Evolutionary conservation across 2,329 filamentous ascomycete species (phyloP).

Genomic region (Pseudogymnoascus sp.): DNA sequence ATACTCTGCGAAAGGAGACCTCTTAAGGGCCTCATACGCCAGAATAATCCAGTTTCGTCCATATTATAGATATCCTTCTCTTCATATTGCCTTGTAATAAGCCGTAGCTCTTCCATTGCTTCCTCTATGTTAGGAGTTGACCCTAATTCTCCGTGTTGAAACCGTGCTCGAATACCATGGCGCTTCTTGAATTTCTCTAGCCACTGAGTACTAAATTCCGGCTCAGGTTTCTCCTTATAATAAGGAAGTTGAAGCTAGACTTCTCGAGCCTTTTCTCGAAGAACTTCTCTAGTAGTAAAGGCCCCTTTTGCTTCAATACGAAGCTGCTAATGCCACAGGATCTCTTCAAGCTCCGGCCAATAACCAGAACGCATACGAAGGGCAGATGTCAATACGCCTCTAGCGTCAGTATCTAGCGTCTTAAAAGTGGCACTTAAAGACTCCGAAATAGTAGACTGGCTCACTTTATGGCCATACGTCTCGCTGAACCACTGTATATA

Average conservation of each 20-base stretch:
- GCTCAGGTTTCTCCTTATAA: slow-evolving; percentile 13
- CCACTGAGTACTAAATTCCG: slow-evolving; percentile 19
- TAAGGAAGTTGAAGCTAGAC: slow-evolving; percentile 15
- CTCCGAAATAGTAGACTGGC: background rate
- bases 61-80: slow-evolving; percentile 14
- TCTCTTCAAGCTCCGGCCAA: too few relatives aligned
- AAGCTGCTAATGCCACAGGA: too few relatives aligned
- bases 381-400: too few relatives aligned
- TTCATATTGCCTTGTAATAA: slow-evolving; percentile 15
- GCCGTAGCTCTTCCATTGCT: slow-evolving; percentile 14
- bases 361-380: too few relatives aligned
- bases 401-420: background rate
- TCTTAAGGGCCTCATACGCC: slow-evolving; percentile 17
- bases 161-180: slow-evolving; percentile 10
- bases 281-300: too few relatives aligned
- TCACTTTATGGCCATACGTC: background rate
- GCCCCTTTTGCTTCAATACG: too few relatives aligned
- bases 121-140: slow-evolving; percentile 1
- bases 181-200: slow-evolving; percentile 16
- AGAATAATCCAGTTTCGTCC: slow-evolving; percentile 15
- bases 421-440: background rate
- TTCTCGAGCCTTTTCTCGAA: slow-evolving; percentile 10
- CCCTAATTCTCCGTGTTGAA: slow-evolving; percentile 12
- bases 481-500: background rate
- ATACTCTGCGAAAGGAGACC: slow-evolving; percentile 7